These are phyloP conservation scores for Candida pseudoglaebosa DNA, from an alignment of 805 yeast species.

Conservation along the genomic window DNA sequence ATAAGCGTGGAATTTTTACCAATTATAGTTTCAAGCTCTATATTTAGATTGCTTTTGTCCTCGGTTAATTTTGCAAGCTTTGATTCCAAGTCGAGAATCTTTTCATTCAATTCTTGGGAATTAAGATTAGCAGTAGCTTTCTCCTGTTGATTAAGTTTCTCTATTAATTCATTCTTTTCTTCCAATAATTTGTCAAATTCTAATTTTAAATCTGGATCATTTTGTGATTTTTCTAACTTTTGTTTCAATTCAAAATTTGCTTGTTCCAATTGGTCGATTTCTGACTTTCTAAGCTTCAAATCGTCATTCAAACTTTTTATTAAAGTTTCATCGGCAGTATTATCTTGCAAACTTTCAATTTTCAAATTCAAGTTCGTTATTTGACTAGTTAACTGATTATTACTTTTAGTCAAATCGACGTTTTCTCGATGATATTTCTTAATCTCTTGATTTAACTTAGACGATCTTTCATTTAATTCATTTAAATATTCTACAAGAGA, in stretches of 20 bases:
- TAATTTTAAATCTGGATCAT: neutral
- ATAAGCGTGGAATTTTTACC: neutral
- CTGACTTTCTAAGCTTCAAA: neutral
- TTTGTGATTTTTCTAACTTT: neutral
- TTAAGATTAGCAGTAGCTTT: neutral
- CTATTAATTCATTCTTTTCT: slow-evolving; percentile 3
- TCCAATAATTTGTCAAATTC: slow-evolving; percentile 7
- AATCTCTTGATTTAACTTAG: slow-evolving; percentile 63
- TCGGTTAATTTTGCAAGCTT: neutral
- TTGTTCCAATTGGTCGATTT: slow-evolving; percentile 2
- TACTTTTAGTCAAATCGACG: slow-evolving; percentile 14
- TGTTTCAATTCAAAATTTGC: slow-evolving; percentile 2
- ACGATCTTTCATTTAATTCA: slow-evolving; percentile 57
- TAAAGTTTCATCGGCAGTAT: slow-evolving; percentile 1
- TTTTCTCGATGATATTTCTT: slow-evolving; percentile 40
- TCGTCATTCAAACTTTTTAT: slow-evolving; percentile 4
- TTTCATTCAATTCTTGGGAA: neutral
- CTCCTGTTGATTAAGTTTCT: neutral
- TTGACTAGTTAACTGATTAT: slow-evolving; percentile 7
- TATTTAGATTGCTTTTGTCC: neutral
- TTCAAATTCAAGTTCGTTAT: neutral
- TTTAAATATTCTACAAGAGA: slow-evolving; percentile 65
- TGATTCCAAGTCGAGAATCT: neutral
- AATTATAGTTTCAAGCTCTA: neutral
- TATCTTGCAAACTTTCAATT: neutral